Evolutionary conservation across 345 rosid species (phyloP), one percentile per base, ranked within the genome.

Genomic region (Carallia brachiata): DNA sequence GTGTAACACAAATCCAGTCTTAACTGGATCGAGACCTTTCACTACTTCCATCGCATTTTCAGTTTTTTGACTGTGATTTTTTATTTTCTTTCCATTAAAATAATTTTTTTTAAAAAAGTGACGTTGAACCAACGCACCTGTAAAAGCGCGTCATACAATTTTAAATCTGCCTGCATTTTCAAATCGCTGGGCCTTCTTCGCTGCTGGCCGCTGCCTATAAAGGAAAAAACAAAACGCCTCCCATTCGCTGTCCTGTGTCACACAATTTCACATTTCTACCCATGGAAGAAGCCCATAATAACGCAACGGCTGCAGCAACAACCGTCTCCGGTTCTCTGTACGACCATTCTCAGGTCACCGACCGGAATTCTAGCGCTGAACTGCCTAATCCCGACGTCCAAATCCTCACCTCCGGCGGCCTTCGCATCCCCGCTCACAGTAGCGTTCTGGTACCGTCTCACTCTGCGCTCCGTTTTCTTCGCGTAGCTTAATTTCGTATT

Each of bases 331-430:
- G 70, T 28, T 63, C 55, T 32, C 7, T 40, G 39, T n/a, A 31
- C 61, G 19, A 30, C 12, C 62, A 59, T 48, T 53, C 66, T 18
- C 54, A 18, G 0, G 54, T 10, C 73, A 12, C 81, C 69, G 73
- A 69, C 61, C 63, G 44, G 13, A 52, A 40, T 53, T 59, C 72
- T 12, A 36, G 77, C 13, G 50, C 13, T 23, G 79, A 76, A 37
- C 70, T 79, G 15, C 84, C 84, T 5, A 78, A 84, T 60, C 74
- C 93, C 0, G 96, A 93, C 69, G 75, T 91, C 39, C 79, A 75
- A 47, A 80, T 93, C 78, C 75, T 91, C 63, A 88, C 97, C 34
- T 83, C 98, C 70, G 85, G 80, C 36, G 91, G 91, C 77, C 82
- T 73, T 12, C 88, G 90, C 39, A 88, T 93, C 73, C 86, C 92